phyloP scores from a whole-genome alignment of 345 rosid species.

The Acer saccharum region DNA sequence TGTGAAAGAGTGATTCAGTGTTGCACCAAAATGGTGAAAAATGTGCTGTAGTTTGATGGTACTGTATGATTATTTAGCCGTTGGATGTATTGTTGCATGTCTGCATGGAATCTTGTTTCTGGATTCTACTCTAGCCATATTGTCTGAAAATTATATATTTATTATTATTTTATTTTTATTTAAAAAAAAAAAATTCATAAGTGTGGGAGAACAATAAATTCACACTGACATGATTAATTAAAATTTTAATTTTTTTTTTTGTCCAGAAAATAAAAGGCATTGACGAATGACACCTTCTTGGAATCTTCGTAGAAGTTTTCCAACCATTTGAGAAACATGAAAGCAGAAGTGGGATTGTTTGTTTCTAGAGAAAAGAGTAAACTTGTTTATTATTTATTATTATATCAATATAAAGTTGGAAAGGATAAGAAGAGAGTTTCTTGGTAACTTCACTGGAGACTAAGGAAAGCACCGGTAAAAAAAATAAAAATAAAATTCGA shows the following conservation, averaged over 20 bases:
- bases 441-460: conserved; percentile 29
- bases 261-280: not conserved
- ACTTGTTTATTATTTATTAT: not conserved
- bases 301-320: conserved; percentile 31
- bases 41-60: not conserved
- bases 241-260: not conserved
- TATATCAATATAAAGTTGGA: not conserved
- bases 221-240: conserved; percentile 20
- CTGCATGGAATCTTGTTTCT: conserved; percentile 11
- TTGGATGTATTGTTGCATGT: conserved; percentile 24
- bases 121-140: conserved; percentile 11
- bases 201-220: conserved; percentile 1
- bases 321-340: conserved; percentile 10
- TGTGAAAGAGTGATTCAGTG: conserved; percentile 23
- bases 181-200: not conserved
- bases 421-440: conserved; percentile 19
- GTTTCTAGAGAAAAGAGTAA: conserved; percentile 22
- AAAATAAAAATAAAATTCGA: not conserved
- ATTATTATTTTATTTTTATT: not conserved
- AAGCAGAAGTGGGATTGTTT: conserved; percentile 20
- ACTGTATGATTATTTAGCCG: conserved; percentile 4
- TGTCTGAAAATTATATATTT: not conserved
- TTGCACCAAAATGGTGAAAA: conserved; percentile 5
- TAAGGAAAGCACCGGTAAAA: conserved; percentile 22
- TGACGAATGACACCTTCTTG: conserved; percentile 25